A percentile compares a stretch with the other conserved stretches of the same genome.
Evolutionary conservation across 192 early-diverging fungal genomes (phyloP).

Genomic region (Podila epigama): DNA sequence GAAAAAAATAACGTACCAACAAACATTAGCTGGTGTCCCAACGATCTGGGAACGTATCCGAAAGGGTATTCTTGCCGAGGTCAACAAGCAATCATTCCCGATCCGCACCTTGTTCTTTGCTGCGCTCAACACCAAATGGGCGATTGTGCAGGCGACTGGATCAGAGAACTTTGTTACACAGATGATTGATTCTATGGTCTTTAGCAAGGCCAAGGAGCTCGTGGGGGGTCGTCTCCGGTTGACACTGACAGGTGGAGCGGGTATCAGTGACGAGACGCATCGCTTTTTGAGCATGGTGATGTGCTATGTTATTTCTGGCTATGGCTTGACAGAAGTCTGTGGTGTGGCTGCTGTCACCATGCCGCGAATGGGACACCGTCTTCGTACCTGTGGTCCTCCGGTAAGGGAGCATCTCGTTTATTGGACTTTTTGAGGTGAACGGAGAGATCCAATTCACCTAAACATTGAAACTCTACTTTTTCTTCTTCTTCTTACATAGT

Average conservation of each 20-base stretch:
- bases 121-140: conserved; percentile 63
- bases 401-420: conserved; percentile 4
- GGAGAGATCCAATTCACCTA: background rate
- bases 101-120: conserved; percentile 64
- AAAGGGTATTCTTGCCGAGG: conserved; percentile 68
- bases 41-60: conserved; percentile 82
- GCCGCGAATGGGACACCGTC: conserved; percentile 49
- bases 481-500: background rate
- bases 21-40: conserved; percentile 66
- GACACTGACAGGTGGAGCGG: conserved; percentile 75
- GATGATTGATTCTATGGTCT: conserved; percentile 65
- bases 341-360: conserved; percentile 56
- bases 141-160: conserved; percentile 47
- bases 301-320: conserved; percentile 71
- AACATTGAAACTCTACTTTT: background rate
- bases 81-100: conserved; percentile 51
- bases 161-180: conserved; percentile 56
- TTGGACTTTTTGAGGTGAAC: background rate
- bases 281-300: conserved; percentile 70
- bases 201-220: conserved; percentile 68
- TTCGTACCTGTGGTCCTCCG: conserved; percentile 72
- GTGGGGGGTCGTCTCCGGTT: conserved; percentile 72
- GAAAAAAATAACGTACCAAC: background rate
- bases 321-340: conserved; percentile 78
- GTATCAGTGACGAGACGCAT: conserved; percentile 75